Base-by-base conservation (phyloP, 331 rosid genomes). In the Phaseolus coccineus region DNA sequence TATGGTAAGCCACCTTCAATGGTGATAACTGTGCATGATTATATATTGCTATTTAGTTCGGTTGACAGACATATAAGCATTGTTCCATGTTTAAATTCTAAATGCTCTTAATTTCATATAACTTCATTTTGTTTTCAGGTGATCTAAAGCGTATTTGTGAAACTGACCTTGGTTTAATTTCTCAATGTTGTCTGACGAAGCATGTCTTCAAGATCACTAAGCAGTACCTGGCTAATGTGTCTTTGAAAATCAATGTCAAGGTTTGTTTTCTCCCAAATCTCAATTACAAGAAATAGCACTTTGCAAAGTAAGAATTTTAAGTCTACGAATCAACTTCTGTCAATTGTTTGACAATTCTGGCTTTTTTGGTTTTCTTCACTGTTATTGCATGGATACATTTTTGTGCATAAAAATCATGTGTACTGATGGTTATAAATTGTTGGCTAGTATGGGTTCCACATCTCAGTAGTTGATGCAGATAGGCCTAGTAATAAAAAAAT, bases 161-260 rank as follows among this genome's bases (percentile, higher is more conserved):
- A 78, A 93, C 98, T 1, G 94, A 91, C 44, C 98, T 93, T 64
- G 98, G 98, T 51, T 57, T 93, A 75, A 93, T 93, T 57, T 87
- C 97, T 8, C 97, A 93, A 80, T 93, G 97, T 80, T 91, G 97
- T 86, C 89, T 93, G 80, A 93, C 98, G 35, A 93, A 93, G 82
- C 85, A 93, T 71, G 98, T 93, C 59, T 93, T 93, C 81, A 93
- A 87, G 87, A 91, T 93, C 33, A 91, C 85, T 70, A 93, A 93
- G 71, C 98, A 93, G 82, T 93, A 93, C 87, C 80, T 91, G 79
- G 97, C 98, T 69, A 91, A 93, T 19, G 96, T 91, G 72, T 90
- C 97, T 35, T 81, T 93, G 76, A 93, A 95, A 91, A 95, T 95
- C 81, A 95, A 95, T 82, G 98, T 95, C 53, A 95, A 95, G 99